A percentile compares a stretch with the other conserved stretches of the same genome.
Conservation (phyloP, 208 protist genomes). For the Leptomonas seymouri region DNA sequence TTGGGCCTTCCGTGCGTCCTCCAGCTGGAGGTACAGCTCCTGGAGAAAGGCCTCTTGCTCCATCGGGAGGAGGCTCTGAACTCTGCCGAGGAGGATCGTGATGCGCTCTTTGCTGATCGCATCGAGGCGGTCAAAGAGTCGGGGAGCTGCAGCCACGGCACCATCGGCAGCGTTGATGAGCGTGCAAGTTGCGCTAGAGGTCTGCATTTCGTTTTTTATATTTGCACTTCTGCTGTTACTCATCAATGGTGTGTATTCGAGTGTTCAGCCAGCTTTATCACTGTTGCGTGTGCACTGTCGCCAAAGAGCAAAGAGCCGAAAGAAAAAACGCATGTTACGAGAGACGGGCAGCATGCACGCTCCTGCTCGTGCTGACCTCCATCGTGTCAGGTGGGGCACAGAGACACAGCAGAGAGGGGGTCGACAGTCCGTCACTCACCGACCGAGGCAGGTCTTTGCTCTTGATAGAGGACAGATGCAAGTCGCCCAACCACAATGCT, state of each 20-base stretch:
- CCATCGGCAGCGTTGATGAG: background rate
- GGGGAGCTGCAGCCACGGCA: constrained; percentile 2
- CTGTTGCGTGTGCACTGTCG: too few relatives aligned
- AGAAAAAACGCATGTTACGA: too few relatives aligned
- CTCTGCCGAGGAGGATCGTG: constrained; percentile 49
- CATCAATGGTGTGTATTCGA: background rate
- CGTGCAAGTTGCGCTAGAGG: background rate
- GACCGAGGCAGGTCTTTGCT: too few relatives aligned
- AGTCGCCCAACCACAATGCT: too few relatives aligned
- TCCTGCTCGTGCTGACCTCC: too few relatives aligned
- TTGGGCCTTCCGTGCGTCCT: constrained; percentile 19
- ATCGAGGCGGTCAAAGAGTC: constrained; percentile 62
- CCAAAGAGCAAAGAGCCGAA: constrained; percentile 17
- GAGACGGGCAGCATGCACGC: too few relatives aligned
- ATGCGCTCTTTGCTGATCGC: constrained; percentile 59
- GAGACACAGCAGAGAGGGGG: too few relatives aligned
- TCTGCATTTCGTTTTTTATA: constrained; percentile 11
- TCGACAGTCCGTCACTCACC: too few relatives aligned
- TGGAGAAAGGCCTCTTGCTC: constrained; percentile 63
- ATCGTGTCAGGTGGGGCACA: too few relatives aligned
- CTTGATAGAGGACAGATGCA: too few relatives aligned
- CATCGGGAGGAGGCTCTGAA: constrained; percentile 45
- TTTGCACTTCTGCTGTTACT: background rate
- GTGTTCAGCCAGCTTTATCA: too few relatives aligned
- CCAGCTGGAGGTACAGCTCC: constrained; percentile 41